phyloP scores from a whole-genome alignment of 1,139 yeast species.

The Torulaspora globosa region DNA sequence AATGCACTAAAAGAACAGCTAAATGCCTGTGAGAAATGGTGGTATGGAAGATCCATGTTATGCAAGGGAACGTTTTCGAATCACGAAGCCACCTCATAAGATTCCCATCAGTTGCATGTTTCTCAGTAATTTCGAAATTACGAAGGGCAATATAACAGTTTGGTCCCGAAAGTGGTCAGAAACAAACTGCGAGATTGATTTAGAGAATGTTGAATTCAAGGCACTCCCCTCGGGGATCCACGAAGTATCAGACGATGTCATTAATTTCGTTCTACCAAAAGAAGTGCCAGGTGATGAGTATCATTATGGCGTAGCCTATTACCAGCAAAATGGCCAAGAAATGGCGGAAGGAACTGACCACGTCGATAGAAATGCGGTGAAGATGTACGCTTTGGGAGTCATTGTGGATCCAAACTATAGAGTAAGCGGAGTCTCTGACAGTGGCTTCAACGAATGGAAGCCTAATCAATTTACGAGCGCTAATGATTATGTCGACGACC shows the following conservation, averaged over 20 bases:
- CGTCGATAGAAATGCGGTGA: conserved; percentile 50
- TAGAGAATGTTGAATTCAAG: conserved; percentile 60
- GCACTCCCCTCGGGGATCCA: conserved; percentile 85
- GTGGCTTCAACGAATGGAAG: conserved; percentile 41
- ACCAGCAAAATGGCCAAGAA: conserved; percentile 41
- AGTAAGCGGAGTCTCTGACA: conserved; percentile 22
- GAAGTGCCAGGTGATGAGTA: conserved; percentile 16
- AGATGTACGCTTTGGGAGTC: conserved; percentile 63
- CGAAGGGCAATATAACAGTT: conserved; percentile 32
- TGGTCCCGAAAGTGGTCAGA: conserved; percentile 26
- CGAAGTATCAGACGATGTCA: conserved; percentile 49
- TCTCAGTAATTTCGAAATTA: conserved; percentile 35
- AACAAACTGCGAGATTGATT: conserved; percentile 13
- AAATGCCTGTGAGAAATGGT: not conserved
- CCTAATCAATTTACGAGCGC: conserved; percentile 54
- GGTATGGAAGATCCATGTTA: not conserved
- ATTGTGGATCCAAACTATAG: conserved; percentile 44
- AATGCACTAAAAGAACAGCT: not conserved
- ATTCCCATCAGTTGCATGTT: conserved; percentile 25
- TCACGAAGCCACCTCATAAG: conserved; percentile 10
- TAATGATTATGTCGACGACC: conserved; percentile 51
- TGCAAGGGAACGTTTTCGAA: not conserved
- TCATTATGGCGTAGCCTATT: conserved; percentile 48
- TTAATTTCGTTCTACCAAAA: conserved; percentile 48
- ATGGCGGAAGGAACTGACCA: conserved; percentile 23